These are phyloP conservation scores for Dothistroma septosporum DNA, from an alignment of 2,329 filamentous ascomycete species.

Conservation along the genomic window DNA sequence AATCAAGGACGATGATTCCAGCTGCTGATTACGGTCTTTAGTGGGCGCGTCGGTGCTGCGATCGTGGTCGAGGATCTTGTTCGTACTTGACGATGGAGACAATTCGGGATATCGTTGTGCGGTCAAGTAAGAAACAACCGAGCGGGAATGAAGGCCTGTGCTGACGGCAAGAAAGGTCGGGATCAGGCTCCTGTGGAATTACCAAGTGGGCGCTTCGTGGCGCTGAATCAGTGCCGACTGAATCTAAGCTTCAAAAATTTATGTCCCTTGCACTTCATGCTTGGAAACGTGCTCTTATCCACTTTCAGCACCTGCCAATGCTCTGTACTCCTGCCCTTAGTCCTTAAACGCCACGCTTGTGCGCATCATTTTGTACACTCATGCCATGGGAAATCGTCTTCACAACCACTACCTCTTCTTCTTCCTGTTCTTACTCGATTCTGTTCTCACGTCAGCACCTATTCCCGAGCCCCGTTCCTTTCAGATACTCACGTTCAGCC, in stretches of 20 bases:
- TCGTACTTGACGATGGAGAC: not conserved
- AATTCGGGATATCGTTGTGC: not conserved
- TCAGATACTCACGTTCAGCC: slow-evolving; percentile 41
- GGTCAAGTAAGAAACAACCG: not conserved
- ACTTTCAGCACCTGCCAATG: not conserved
- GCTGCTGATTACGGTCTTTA: no score
- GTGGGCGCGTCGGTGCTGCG: no score
- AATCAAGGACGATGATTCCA: no score
- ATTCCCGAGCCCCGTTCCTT: not conserved
- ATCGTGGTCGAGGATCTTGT: not conserved
- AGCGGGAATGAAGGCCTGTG: no score
- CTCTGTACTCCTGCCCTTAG: not conserved
- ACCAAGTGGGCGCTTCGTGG: no score
- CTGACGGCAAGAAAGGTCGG: no score
- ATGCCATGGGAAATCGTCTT: not conserved
- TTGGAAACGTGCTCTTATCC: no score
- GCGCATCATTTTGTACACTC: not conserved
- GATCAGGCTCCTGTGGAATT: no score
- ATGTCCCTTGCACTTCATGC: no score
- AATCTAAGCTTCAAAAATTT: no score
- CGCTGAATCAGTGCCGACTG: no score
- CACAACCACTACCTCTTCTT: slow-evolving; percentile 33
- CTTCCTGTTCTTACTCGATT: slow-evolving; percentile 37
- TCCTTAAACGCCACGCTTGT: not conserved
- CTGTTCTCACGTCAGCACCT: slow-evolving; percentile 11